Conservation (phyloP, 208 protist species). For the Wallacemonas sp. region DNA sequence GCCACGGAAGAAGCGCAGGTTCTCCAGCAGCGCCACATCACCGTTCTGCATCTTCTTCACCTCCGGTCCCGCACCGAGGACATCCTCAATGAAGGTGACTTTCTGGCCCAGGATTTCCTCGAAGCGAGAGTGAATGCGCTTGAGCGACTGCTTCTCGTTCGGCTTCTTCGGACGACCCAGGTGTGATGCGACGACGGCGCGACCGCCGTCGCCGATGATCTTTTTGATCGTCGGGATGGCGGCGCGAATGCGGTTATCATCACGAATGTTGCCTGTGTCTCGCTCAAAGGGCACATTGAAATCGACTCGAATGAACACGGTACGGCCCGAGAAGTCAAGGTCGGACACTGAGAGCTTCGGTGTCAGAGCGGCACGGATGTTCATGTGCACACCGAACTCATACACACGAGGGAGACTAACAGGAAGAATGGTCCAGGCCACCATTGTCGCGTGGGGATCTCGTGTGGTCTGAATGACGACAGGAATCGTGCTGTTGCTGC, state of each 20-base stretch:
- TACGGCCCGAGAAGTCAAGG: constrained; percentile 86
- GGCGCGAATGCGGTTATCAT: constrained; percentile 95
- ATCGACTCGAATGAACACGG: constrained; percentile 97
- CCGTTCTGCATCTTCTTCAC: constrained; percentile 84
- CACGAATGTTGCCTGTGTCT: constrained; percentile 91
- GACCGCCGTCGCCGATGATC: constrained; percentile 87
- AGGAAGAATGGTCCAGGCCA: constrained; percentile 84
- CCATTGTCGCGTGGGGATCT: constrained; percentile 85
- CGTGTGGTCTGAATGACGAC: constrained; percentile 87
- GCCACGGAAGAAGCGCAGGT: constrained; percentile 99
- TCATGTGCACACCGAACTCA: constrained; percentile 89
- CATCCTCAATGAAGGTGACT: constrained; percentile 60
- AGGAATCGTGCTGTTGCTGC: constrained; percentile 55
- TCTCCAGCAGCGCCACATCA: constrained; percentile 98
- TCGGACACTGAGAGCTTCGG: constrained; percentile 90
- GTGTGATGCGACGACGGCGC: constrained; percentile 96
- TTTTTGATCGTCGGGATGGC: constrained; percentile 97
- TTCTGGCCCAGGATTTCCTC: constrained; percentile 81
- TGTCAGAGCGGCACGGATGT: constrained; percentile 77
- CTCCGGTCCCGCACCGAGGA: constrained; percentile 42
- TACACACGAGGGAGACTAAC: constrained; percentile 75
- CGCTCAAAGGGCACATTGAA: constrained; percentile 98
- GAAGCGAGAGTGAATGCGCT: constrained; percentile 89
- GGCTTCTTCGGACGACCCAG: constrained; percentile 98
- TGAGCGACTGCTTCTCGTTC: constrained; percentile 89